These are phyloP conservation scores for Chlamydomonas sp. DNA, from an alignment of 139 green algal species.

Conservation along the genomic window DNA sequence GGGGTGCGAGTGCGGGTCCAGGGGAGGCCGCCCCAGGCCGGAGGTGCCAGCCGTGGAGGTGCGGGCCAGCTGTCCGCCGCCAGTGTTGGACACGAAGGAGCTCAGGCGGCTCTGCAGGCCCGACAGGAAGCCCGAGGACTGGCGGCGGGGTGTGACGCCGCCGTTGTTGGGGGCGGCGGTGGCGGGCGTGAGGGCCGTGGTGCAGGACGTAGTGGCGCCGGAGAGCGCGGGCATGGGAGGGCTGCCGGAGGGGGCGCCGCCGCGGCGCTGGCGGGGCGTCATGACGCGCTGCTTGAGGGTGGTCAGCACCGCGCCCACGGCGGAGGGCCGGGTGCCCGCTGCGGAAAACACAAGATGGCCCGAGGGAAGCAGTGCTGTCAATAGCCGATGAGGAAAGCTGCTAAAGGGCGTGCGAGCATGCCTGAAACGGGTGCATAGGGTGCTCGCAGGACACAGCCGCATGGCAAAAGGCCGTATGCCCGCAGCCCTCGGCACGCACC, in stretches of 20 bases:
- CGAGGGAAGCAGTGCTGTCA: too few relatives aligned
- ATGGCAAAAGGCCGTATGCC: too few relatives aligned
- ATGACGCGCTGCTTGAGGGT: conserved; percentile 20
- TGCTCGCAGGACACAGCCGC: neutral
- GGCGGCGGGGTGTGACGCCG: conserved; percentile 17
- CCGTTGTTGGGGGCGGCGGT: neutral
- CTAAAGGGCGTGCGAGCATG: neutral
- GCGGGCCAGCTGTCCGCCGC: neutral
- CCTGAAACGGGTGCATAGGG: neutral
- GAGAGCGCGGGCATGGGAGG: neutral
- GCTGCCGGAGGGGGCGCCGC: neutral
- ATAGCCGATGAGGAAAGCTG: neutral
- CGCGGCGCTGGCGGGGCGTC: neutral
- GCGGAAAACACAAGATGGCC: neutral
- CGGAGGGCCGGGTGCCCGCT: conserved; percentile 8
- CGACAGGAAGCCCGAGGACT: neutral
- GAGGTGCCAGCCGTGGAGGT: neutral
- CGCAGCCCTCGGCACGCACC: neutral
- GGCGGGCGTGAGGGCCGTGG: neutral
- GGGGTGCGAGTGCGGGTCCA: too few relatives aligned
- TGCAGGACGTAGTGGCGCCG: neutral
- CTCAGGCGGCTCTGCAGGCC: conserved; percentile 8
- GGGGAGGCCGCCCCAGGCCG: neutral
- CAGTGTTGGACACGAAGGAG: neutral
- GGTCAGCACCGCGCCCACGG: conserved; percentile 13